phyloP scores from a whole-genome alignment of 768 basidiomycete genomes.

The Roridomyces roridus region DNA sequence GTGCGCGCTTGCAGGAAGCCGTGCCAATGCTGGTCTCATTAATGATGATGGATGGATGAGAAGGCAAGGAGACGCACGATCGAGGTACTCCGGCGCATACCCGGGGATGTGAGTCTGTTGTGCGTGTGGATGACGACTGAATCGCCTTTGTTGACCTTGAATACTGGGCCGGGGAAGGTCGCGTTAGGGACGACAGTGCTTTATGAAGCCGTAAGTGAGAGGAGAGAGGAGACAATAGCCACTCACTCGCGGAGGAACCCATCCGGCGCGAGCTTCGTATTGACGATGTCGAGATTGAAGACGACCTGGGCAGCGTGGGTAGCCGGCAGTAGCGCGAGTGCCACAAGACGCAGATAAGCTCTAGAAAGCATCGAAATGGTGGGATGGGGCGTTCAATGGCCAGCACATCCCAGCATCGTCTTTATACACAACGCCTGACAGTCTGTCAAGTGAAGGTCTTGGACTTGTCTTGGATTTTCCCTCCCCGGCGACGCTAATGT shows the following conservation, averaged over 20 bases:
- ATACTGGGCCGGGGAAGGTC: conserved; percentile 34
- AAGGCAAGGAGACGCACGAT: conserved; percentile 27
- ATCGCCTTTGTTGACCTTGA: conserved; percentile 32
- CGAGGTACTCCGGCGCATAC: conserved; percentile 39
- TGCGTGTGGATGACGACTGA: conserved; percentile 34
- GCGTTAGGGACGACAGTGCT: conserved; percentile 36
- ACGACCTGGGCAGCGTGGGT: conserved; percentile 8
- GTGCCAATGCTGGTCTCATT: conserved; percentile 37
- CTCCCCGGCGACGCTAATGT: too few species aligned
- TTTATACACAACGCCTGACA: too few species aligned
- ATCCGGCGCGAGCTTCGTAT: conserved; percentile 24
- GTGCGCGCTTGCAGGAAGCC: conserved; percentile 42
- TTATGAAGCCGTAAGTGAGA: background rate
- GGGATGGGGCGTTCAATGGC: too few species aligned
- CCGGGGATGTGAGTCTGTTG: conserved; percentile 32
- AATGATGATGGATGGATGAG: background rate
- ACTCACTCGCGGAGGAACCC: conserved; percentile 24
- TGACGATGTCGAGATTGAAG: conserved; percentile 27
- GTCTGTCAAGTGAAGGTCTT: too few species aligned
- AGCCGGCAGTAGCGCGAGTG: conserved; percentile 12
- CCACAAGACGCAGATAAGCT: conserved; percentile 14
- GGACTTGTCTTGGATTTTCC: too few species aligned
- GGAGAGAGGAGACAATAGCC: too few species aligned
- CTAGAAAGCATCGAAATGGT: conserved; percentile 18
- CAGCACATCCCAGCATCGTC: too few species aligned